These are phyloP conservation scores for Colletotrichum phormii DNA, from an alignment of 2,329 filamentous ascomycete species.

Conservation along the genomic window DNA sequence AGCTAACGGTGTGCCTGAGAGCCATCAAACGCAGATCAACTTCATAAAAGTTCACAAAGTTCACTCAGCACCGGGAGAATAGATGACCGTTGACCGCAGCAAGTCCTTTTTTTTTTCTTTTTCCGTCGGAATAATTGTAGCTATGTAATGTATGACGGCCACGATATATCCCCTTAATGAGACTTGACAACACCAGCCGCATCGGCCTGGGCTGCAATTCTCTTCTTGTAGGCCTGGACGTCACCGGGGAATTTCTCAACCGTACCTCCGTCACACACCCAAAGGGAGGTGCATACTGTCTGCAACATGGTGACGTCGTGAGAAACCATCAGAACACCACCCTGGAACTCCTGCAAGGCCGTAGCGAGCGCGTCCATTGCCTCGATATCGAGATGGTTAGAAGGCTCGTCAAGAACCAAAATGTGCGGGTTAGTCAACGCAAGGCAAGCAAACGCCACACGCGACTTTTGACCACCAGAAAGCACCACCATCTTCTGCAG, in stretches of 20 bases:
- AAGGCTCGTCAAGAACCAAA: slow-evolving; percentile 96
- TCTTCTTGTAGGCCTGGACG: slow-evolving; percentile 97
- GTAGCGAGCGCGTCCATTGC: slow-evolving; percentile 95
- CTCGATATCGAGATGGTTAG: slow-evolving; percentile 98
- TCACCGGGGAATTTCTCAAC: slow-evolving; percentile 97
- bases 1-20: slow-evolving; percentile 29
- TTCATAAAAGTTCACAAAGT: background rate
- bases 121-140: background rate
- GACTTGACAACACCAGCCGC: slow-evolving; percentile 85
- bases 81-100: background rate
- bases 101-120: background rate
- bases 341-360: slow-evolving; percentile 87
- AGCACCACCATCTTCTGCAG: slow-evolving; percentile 95
- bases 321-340: slow-evolving; percentile 97
- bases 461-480: slow-evolving; percentile 97
- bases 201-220: slow-evolving; percentile 90
- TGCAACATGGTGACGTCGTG: slow-evolving; percentile 99
- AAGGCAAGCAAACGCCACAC: slow-evolving; percentile 97
- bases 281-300: slow-evolving; percentile 92
- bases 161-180: slow-evolving; percentile 52
- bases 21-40: slow-evolving; percentile 3
- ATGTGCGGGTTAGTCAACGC: slow-evolving; percentile 96
- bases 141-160: background rate
- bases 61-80: background rate
- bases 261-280: slow-evolving; percentile 95